These are phyloP conservation scores for Claviceps africana DNA, from an alignment of 2,329 filamentous ascomycete species.

Conservation along the genomic window DNA sequence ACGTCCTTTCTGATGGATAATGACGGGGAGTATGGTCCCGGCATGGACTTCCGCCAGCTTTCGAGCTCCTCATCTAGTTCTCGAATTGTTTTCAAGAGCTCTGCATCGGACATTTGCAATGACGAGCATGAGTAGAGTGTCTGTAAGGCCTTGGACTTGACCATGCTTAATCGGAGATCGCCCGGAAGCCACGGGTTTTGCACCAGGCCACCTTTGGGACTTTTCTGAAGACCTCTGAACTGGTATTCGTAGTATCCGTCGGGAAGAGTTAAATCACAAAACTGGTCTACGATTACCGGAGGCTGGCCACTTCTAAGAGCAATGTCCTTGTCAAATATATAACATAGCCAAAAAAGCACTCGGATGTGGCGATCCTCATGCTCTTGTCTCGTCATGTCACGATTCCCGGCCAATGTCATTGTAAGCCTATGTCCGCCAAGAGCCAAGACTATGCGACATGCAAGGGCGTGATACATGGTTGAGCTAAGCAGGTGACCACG, in stretches of 20 bases:
- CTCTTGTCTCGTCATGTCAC: constrained; percentile 10
- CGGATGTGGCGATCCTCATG: constrained; percentile 22
- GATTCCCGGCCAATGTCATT: constrained; percentile 5
- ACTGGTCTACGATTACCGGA: constrained; percentile 33
- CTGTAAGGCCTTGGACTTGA: constrained; percentile 36
- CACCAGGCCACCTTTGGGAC: background rate
- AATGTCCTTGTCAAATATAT: constrained; percentile 41
- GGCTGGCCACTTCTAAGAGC: constrained; percentile 38
- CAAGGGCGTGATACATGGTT: constrained; percentile 28
- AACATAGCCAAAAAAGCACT: constrained; percentile 40
- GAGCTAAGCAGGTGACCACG: constrained; percentile 32
- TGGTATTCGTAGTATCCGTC: constrained; percentile 15
- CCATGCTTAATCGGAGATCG: constrained; percentile 33
- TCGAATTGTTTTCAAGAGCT: constrained; percentile 39
- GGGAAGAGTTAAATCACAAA: constrained; percentile 38
- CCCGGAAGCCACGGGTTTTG: constrained; percentile 25
- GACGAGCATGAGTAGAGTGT: constrained; percentile 35
- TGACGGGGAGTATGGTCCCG: constrained; percentile 29
- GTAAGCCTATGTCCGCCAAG: constrained; percentile 30
- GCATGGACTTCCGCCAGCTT: constrained; percentile 36
- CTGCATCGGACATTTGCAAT: constrained; percentile 36
- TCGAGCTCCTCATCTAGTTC: constrained; percentile 44
- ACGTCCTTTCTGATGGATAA: constrained; percentile 24
- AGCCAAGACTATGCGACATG: constrained; percentile 33
- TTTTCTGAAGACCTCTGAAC: constrained; percentile 6